A percentile compares a stretch with the other conserved stretches of the same genome.
Conservation (phyloP, 2,329 filamentous ascomycete genomes). For the Colletotrichum paranaense region DNA sequence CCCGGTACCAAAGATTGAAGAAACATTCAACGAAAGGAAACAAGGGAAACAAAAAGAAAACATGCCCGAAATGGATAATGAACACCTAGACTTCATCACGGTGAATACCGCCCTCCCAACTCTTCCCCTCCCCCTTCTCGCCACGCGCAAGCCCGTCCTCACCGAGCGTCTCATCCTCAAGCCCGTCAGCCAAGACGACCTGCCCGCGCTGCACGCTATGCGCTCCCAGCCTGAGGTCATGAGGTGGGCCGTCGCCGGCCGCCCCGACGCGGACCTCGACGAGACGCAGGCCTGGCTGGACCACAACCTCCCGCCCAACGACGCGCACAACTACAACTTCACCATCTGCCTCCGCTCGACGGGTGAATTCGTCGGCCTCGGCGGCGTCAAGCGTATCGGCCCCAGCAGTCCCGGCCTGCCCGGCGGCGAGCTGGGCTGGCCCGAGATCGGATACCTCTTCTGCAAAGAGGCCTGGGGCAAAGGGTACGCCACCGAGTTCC, state of each 20-base stretch:
- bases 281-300: slow-evolving; percentile 55
- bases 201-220: slow-evolving; percentile 61
- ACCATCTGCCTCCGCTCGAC: slow-evolving; percentile 60
- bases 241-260: slow-evolving; percentile 62
- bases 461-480: slow-evolving; percentile 64
- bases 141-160: slow-evolving; percentile 50
- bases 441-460: slow-evolving; percentile 70
- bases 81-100: slow-evolving; percentile 44
- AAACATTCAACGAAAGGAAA: not conserved
- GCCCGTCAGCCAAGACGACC: slow-evolving; percentile 60
- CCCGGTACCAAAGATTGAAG: not conserved
- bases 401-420: slow-evolving; percentile 39
- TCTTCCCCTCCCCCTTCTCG: slow-evolving; percentile 52
- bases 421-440: slow-evolving; percentile 59
- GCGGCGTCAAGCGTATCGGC: slow-evolving; percentile 51
- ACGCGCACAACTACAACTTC: slow-evolving; percentile 66
- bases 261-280: slow-evolving; percentile 54
- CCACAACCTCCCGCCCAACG: slow-evolving; percentile 58
- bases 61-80: slow-evolving; percentile 7
- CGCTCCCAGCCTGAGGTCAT: slow-evolving; percentile 72
- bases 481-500: slow-evolving; percentile 68
- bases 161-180: slow-evolving; percentile 68
- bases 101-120: slow-evolving; percentile 62
- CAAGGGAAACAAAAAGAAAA: not conserved
- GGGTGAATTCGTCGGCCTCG: slow-evolving; percentile 63